phyloP scores from a whole-genome alignment of 2,329 filamentous ascomycete species.

The Byssochlamys sp. region DNA sequence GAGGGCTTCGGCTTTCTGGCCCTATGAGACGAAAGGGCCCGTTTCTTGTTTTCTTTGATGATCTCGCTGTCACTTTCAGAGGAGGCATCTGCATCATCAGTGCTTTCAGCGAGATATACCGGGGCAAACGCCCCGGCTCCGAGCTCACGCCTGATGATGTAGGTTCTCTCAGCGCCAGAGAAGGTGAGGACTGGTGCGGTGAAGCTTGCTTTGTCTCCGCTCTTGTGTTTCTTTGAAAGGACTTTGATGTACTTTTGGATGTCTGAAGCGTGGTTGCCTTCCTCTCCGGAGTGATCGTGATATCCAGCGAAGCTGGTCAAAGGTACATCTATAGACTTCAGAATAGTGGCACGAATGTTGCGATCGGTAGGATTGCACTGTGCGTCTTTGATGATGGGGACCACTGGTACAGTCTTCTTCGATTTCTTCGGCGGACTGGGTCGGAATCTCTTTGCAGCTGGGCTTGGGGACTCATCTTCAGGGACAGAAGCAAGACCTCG shows the following conservation, averaged over 20 bases:
- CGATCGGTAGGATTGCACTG: constrained; percentile 87
- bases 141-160: constrained; percentile 73
- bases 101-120: constrained; percentile 78
- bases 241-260: constrained; percentile 74
- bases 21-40: constrained; percentile 45
- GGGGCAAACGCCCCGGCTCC: constrained; percentile 91
- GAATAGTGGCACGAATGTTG: constrained; percentile 62
- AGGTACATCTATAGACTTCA: constrained; percentile 63
- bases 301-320: constrained; percentile 69
- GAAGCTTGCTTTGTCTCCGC: constrained; percentile 49
- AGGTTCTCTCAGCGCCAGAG: constrained; percentile 54
- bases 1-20: constrained; percentile 17
- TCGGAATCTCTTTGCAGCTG: constrained; percentile 28
- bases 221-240: constrained; percentile 42
- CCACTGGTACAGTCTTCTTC: constrained; percentile 20
- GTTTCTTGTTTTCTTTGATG: constrained; percentile 39
- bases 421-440: constrained; percentile 12
- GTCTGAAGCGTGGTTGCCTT: constrained; percentile 59
- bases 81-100: constrained; percentile 41
- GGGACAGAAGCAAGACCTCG: constrained; percentile 29
- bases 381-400: constrained; percentile 66
- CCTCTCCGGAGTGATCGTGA: constrained; percentile 57
- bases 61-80: constrained; percentile 26
- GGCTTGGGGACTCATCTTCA: constrained; percentile 29
- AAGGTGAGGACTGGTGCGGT: constrained; percentile 60